Evolutionary conservation across 2,329 filamentous ascomycete genomes (phyloP).

Genomic region (Epichloe festucae): DNA sequence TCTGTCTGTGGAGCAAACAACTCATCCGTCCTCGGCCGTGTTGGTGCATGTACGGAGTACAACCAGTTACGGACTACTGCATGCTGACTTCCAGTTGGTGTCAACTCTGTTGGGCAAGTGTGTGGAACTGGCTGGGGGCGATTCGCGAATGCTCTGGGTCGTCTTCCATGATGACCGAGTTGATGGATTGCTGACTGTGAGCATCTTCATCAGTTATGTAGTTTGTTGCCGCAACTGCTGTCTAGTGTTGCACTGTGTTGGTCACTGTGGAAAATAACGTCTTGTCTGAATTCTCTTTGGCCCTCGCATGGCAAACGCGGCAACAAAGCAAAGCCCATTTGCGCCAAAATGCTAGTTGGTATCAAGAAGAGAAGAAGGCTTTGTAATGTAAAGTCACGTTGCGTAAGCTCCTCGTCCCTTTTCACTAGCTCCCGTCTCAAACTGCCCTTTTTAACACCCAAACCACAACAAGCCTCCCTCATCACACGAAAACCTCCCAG

Average conservation of each 20-base stretch:
- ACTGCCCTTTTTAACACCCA: not conserved
- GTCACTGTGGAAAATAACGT: too few relatives aligned
- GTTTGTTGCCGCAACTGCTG: too few relatives aligned
- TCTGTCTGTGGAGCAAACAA: not conserved
- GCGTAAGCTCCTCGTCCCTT: not conserved
- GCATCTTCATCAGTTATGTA: too few relatives aligned
- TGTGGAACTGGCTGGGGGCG: not conserved
- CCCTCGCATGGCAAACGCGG: too few relatives aligned
- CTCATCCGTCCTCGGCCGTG: too few relatives aligned
- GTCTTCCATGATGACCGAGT: not conserved
- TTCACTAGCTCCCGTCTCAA: not conserved
- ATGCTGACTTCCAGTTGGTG: not conserved
- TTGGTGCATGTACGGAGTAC: too few relatives aligned
- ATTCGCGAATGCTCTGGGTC: not conserved
- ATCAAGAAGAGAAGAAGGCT: not conserved
- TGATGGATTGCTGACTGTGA: too few relatives aligned
- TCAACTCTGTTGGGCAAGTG: not conserved
- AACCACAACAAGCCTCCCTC: not conserved
- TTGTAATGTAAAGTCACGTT: too few relatives aligned
- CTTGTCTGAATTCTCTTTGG: too few relatives aligned
- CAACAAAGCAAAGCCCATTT: too few relatives aligned
- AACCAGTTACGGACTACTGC: not conserved
- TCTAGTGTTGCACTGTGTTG: too few relatives aligned
- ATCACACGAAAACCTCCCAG: not conserved
- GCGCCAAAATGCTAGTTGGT: too few relatives aligned